These are phyloP conservation scores for Cryptomeria japonica DNA, from an alignment of 75 land plant genomes.

Conservation along the genomic window DNA sequence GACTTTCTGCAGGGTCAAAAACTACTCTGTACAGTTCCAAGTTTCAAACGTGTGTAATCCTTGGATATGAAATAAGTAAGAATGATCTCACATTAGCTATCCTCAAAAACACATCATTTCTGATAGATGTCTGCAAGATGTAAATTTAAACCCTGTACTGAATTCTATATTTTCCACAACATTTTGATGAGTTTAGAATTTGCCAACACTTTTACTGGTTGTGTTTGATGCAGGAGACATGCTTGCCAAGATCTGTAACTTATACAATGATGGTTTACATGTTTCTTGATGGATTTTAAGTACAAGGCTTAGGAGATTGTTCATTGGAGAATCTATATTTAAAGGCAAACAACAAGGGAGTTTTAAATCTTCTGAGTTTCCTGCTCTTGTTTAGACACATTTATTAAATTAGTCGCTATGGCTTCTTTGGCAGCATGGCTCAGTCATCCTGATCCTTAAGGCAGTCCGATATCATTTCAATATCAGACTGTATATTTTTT, in stretches of 20 bases:
- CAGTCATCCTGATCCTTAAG: neutral
- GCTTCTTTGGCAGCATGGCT: neutral
- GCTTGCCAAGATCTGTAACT: neutral
- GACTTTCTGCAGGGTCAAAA: neutral
- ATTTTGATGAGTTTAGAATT: too few relatives aligned
- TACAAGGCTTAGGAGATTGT: neutral
- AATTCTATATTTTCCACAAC: too few relatives aligned
- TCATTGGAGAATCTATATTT: neutral
- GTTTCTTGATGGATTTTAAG: neutral
- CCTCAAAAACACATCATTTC: too few relatives aligned
- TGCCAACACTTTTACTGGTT: neutral
- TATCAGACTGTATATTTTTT: neutral
- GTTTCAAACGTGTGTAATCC: too few relatives aligned
- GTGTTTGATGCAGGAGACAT: neutral
- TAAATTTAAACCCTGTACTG: too few relatives aligned
- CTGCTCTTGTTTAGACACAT: neutral
- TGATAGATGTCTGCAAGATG: too few relatives aligned
- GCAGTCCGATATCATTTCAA: neutral
- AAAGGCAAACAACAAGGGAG: neutral
- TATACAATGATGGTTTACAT: neutral
- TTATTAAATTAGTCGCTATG: neutral
- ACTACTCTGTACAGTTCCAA: neutral
- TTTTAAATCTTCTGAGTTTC: neutral
- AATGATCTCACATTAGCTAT: neutral
- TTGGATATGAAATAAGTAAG: too few relatives aligned